A percentile compares a stretch with the other conserved stretches of the same genome.
Conservation (phyloP, 1,139 yeast genomes). For the Diutina pseudorugosa region DNA sequence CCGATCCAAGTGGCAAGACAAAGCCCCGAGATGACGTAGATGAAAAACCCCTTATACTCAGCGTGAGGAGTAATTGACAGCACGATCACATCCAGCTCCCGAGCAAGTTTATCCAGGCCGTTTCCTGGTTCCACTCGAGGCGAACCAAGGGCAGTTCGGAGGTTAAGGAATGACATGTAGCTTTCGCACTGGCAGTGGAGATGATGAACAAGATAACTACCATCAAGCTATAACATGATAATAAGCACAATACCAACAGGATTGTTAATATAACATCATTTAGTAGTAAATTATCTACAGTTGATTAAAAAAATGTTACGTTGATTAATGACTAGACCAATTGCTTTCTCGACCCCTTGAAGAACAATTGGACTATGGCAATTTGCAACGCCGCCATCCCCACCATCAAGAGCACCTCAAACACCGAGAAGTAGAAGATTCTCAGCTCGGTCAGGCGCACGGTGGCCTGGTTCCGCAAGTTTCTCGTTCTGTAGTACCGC, state of each 20-base stretch:
- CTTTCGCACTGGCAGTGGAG: background rate
- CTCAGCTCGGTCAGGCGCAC: slow-evolving; percentile 83
- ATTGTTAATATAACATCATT: too few relatives aligned
- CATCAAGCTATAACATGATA: too few relatives aligned
- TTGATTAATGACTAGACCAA: slow-evolving; percentile 34
- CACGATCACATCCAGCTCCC: slow-evolving; percentile 67
- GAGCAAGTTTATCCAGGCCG: slow-evolving; percentile 42
- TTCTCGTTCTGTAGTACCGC: slow-evolving; percentile 85
- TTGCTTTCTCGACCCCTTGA: slow-evolving; percentile 75
- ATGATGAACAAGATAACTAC: too few relatives aligned
- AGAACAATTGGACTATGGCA: slow-evolving; percentile 72
- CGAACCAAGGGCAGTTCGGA: background rate
- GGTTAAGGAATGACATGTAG: background rate
- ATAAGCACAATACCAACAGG: too few relatives aligned
- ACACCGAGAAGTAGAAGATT: slow-evolving; percentile 71
- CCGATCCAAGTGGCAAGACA: slow-evolving; percentile 40
- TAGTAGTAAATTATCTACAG: background rate
- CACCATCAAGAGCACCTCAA: slow-evolving; percentile 72
- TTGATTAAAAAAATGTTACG: background rate
- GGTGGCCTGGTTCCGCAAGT: slow-evolving; percentile 82
- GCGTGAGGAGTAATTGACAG: slow-evolving; percentile 59
- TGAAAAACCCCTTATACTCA: slow-evolving; percentile 73
- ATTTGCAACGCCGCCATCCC: slow-evolving; percentile 83
- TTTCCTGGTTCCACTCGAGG: background rate
- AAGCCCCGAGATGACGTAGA: slow-evolving; percentile 50